These are phyloP conservation scores for Erysiphe neolycopersici DNA, from an alignment of 2,329 filamentous ascomycete genomes.

Conservation along the genomic window DNA sequence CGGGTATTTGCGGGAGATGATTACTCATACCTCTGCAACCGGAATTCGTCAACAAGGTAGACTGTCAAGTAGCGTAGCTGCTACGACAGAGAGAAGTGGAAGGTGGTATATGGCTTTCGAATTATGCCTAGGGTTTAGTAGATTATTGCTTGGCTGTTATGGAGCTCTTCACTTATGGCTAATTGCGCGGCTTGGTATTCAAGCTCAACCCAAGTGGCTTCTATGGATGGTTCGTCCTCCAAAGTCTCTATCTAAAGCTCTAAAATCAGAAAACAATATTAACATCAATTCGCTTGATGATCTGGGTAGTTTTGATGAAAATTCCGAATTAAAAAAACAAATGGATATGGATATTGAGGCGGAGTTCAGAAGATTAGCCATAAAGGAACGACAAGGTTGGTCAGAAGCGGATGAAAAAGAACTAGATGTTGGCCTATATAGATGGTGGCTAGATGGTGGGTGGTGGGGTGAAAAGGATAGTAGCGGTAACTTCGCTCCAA, in stretches of 20 bases:
- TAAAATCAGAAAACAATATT: constrained; percentile 4
- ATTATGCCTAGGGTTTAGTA: constrained; percentile 50
- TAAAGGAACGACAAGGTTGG: constrained; percentile 20
- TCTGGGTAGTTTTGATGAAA: constrained; percentile 24
- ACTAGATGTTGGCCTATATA: constrained; percentile 50
- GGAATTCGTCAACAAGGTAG: constrained; percentile 16
- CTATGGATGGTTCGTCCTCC: constrained; percentile 13
- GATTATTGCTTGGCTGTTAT: constrained; percentile 26
- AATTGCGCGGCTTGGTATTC: constrained; percentile 32
- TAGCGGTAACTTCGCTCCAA: constrained; percentile 50
- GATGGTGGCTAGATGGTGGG: constrained; percentile 60
- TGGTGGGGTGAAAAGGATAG: constrained; percentile 64
- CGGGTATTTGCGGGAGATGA: constrained; percentile 45
- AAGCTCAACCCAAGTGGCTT: constrained; percentile 36
- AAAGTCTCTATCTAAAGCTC: constrained; percentile 5
- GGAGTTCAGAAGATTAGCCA: constrained; percentile 36
- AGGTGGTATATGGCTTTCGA: constrained; percentile 53
- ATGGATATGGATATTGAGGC: constrained; percentile 55
- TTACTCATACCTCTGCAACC: constrained; percentile 24
- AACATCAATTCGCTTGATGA: constrained; percentile 19
- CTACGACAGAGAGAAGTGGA: constrained; percentile 50
- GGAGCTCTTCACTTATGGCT: constrained; percentile 12
- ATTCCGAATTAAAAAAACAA: constrained; percentile 27
- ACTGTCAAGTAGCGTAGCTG: constrained; percentile 35
- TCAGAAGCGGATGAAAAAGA: constrained; percentile 29